phyloP scores from a whole-genome alignment of 2,329 filamentous ascomycete species.

The Botrytis deweyae region DNA sequence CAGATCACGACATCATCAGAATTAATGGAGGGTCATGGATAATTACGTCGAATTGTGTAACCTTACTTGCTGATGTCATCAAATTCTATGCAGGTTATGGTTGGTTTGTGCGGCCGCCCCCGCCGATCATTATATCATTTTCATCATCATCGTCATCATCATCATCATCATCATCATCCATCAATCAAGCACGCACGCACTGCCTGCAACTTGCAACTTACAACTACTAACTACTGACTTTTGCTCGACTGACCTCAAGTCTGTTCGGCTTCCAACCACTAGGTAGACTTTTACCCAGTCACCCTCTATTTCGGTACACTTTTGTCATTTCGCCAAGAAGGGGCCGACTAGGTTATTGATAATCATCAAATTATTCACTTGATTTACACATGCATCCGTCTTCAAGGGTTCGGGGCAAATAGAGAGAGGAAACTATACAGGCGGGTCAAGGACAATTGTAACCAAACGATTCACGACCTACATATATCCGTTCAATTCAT shows the following conservation, averaged over 20 bases:
- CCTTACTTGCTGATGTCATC: slow-evolving; percentile 9
- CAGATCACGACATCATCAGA: background rate
- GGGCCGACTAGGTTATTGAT: background rate
- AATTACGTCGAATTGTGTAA: background rate
- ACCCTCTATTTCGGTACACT: background rate
- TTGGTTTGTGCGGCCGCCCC: background rate
- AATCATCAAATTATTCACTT: background rate
- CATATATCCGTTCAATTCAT: background rate
- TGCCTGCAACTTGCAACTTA: background rate
- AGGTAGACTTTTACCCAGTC: background rate
- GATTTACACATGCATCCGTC: background rate
- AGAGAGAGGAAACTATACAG: background rate
- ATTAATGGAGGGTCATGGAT: background rate
- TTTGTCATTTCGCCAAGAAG: background rate
- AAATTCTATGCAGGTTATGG: background rate
- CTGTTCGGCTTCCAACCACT: background rate
- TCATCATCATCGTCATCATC: background rate
- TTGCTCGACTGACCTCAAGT: background rate
- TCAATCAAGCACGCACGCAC: background rate
- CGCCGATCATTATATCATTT: slow-evolving; percentile 3
- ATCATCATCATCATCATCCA: background rate
- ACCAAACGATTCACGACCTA: background rate
- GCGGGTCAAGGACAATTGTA: background rate
- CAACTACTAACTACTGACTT: background rate
- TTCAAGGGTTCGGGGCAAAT: background rate